A percentile compares a stretch with the other conserved stretches of the same genome.
Evolutionary conservation across 805 yeast genomes (phyloP).

Genomic region (Sugiyamaella lignohabitans): DNA sequence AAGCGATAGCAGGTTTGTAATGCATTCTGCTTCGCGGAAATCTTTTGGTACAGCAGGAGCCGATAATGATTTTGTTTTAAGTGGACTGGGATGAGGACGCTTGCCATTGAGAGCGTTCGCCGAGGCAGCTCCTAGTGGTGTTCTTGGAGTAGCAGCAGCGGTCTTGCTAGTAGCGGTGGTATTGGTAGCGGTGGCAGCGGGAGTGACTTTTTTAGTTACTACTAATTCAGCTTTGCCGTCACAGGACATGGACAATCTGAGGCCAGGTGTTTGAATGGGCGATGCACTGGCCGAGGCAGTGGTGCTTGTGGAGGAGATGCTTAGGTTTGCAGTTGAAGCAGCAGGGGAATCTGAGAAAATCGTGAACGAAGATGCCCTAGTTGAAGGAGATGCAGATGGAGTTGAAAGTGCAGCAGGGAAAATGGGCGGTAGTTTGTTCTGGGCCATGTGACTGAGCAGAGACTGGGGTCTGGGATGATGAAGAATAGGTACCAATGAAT

Average conservation of each 20-base stretch:
- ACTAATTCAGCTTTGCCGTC: conserved; percentile 37
- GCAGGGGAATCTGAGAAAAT: conserved; percentile 11
- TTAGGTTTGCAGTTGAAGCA: background rate
- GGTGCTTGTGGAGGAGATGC: background rate
- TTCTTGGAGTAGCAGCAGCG: background rate
- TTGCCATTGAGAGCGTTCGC: background rate
- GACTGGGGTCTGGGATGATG: background rate
- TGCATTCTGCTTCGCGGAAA: conserved; percentile 29
- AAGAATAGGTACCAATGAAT: background rate
- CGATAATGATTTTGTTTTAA: background rate
- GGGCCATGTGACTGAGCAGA: background rate
- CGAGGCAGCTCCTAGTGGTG: background rate
- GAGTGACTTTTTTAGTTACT: conserved; percentile 10
- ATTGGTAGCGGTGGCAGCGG: background rate
- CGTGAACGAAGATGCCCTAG: conserved; percentile 4
- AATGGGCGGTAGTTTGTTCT: background rate
- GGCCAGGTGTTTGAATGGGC: conserved; percentile 8
- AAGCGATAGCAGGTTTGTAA: conserved; percentile 30
- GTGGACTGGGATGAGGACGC: conserved; percentile 3
- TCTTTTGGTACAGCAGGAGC: background rate
- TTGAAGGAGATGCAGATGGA: background rate
- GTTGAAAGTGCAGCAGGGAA: background rate
- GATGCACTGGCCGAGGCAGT: too few relatives aligned
- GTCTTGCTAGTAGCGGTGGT: background rate
- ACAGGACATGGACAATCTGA: conserved; percentile 31